Conservation (phyloP, 176 grass and related monocot genomes). For the Bonia amplexicaulis region DNA sequence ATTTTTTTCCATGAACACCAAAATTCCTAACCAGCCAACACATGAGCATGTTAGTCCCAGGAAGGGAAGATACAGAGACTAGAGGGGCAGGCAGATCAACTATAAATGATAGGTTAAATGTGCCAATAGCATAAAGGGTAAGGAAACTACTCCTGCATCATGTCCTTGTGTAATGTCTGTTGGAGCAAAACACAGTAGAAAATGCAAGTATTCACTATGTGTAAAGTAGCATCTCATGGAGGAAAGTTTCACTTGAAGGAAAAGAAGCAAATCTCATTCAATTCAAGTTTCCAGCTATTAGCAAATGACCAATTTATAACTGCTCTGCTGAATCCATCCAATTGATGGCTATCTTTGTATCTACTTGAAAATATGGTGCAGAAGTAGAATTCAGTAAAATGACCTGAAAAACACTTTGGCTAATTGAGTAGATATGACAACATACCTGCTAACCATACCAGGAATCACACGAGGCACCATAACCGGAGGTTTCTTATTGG, state of each 20-base stretch:
- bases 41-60: neutral
- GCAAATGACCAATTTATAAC: conserved; percentile 18
- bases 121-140: neutral
- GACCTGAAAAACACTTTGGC: conserved; percentile 2
- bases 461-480: conserved; percentile 78
- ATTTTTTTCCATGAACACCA: neutral
- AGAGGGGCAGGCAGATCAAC: neutral
- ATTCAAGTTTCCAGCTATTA: conserved; percentile 1
- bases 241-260: neutral
- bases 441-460: conserved; percentile 85
- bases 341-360: neutral
- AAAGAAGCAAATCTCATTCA: neutral
- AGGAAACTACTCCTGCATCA: neutral
- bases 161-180: neutral
- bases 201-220: neutral
- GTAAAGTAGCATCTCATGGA: neutral
- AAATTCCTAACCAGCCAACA: neutral
- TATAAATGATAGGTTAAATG: neutral
- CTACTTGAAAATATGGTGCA: neutral
- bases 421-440: conserved; percentile 6
- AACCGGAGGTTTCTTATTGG: conserved; percentile 89
- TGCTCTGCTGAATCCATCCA: conserved; percentile 5
- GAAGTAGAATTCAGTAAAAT: conserved; percentile 16
- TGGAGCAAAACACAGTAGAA: neutral
- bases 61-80: neutral